phyloP scores from a whole-genome alignment of 768 basidiomycete species.

The Lentinula sp. region DNA sequence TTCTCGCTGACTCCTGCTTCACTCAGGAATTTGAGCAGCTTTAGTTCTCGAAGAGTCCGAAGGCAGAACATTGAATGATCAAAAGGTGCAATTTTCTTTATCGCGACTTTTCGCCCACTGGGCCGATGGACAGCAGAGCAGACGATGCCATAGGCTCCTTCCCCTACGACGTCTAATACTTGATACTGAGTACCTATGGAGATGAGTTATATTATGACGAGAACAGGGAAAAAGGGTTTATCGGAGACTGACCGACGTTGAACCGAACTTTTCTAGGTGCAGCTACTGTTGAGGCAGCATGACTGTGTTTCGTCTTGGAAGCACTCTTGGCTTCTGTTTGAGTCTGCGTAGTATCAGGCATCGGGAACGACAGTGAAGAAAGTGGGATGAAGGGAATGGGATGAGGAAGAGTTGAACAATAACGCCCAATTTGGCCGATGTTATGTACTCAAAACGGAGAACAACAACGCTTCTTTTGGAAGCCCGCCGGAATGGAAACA shows the following conservation, averaged over 20 bases:
- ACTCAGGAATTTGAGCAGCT: slow-evolving; percentile 76
- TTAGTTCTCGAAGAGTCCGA: slow-evolving; percentile 83
- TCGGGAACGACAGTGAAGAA: slow-evolving; percentile 3
- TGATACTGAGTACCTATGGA: slow-evolving; percentile 70
- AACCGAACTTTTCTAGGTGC: slow-evolving; percentile 83
- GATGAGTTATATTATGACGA: background rate
- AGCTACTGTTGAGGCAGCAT: slow-evolving; percentile 34
- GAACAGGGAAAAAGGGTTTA: background rate
- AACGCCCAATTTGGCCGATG: background rate
- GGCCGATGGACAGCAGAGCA: slow-evolving; percentile 88
- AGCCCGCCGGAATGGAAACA: background rate
- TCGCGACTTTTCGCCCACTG: slow-evolving; percentile 88
- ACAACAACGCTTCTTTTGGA: slow-evolving; percentile 2
- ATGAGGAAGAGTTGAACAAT: background rate
- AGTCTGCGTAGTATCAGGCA: slow-evolving; percentile 15
- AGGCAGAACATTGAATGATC: slow-evolving; percentile 96
- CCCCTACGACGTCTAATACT: slow-evolving; percentile 82
- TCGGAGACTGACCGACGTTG: slow-evolving; percentile 62
- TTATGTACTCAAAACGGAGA: slow-evolving; percentile 1
- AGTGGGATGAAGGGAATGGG: background rate
- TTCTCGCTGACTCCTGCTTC: slow-evolving; percentile 90
- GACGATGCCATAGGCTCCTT: slow-evolving; percentile 93
- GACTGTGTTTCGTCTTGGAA: slow-evolving; percentile 21
- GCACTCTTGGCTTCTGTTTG: slow-evolving; percentile 12
- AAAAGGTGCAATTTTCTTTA: slow-evolving; percentile 95